Base-by-base conservation (phyloP, 1,139 yeast species). In the Magnusiomyces ingens region DNA sequence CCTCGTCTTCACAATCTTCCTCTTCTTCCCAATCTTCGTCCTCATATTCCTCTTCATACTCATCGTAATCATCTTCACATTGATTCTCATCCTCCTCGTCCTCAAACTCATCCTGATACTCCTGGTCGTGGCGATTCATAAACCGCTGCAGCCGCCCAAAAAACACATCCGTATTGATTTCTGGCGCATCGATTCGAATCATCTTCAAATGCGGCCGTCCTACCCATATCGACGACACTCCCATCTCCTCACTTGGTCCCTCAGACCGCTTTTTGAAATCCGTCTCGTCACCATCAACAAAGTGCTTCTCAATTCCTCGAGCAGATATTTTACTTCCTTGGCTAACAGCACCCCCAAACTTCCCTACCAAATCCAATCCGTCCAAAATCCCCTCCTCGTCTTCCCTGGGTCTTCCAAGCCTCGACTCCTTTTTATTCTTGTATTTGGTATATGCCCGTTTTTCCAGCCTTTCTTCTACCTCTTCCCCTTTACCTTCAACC, bases 41-140 rank as follows among this genome's bases (percentile, higher is more conserved):
- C 8, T 53, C 52, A 10, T 52, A 49, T 15, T 53, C 58, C 19
- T 55, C 46, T 22, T 15, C 32, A 18, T 47, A 29, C 15, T 18
- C 17, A 17, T 18, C 19, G n/a, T 18, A 10, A n/a, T 48, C 45
- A 40, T 40, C 44, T 11, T 15, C 41, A 15, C 18, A 32, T 22
- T 19, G 22, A 17, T 13, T 26, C 29, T 22, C 51, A 35, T 37
- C 29, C 4, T 5, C 12, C 42, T 29, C 32, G 17, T 47, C 50
- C n/a, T 18, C 29, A 17, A 3, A 19, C 5, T 15, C 21, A n/a
- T 47, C 50, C 35, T 47, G 22, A 32, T 17, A 17, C 21, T 36
- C 40, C n/a, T 13, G 17, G n/a, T 36, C 40, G 11, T 36, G 40
- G 3, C 17, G 4, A 36, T 36, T 36, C 40, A 36, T 36, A 36